Base-by-base conservation (phyloP, 2,329 filamentous ascomycete genomes). In the Claviceps fusiformis region DNA sequence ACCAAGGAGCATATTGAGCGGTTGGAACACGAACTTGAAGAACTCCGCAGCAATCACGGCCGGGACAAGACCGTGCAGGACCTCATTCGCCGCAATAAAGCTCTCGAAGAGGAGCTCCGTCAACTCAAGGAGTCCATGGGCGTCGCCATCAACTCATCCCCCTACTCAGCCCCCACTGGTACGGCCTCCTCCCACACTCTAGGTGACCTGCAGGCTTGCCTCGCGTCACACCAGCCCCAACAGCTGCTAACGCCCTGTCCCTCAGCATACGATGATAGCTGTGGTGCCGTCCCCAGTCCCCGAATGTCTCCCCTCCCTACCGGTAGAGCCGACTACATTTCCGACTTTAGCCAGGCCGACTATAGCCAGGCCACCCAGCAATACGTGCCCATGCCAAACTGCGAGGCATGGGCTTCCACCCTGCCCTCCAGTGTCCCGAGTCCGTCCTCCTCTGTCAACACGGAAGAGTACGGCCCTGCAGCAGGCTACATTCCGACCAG, bases 1-100 rank as follows among this genome's bases (percentile, higher is more conserved):
- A 95, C 90, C 44, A 92, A 90, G 73, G 82, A 86, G 64, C 87
- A 89, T 67, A 95, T 95, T 63, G 88, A 93, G 65, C 75, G 75
- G 27, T 74, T 95, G 52, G 87, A 95, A 71, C 76, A 76, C 59
- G 82, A 86, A 62, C 85, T 95, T 58, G 79, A 83, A 55, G 86
- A 92, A 60, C 78, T 95, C 59, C 75, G 76, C 58, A 73, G 70
- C 64, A 69, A 69, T 55, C 71, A 76, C 52, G 71, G 67, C 63
- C 71, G 73, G 52, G 75, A 79, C 60, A 71, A 74, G 59, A 73
- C 73, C n/a, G 69, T 79, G 55, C 75, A 78, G 62, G 73, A 76
- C 47, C 68, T 81, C 48, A 66, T 78, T 49, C 72, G 71, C 59
- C 73, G 73, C 58, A 81, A 81, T 66, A 73, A 73, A 62, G 71